A percentile compares a stretch with the other conserved stretches of the same genome.
phyloP scores from a whole-genome alignment of 75 land plant species.

The Sequoia sempervirens region DNA sequence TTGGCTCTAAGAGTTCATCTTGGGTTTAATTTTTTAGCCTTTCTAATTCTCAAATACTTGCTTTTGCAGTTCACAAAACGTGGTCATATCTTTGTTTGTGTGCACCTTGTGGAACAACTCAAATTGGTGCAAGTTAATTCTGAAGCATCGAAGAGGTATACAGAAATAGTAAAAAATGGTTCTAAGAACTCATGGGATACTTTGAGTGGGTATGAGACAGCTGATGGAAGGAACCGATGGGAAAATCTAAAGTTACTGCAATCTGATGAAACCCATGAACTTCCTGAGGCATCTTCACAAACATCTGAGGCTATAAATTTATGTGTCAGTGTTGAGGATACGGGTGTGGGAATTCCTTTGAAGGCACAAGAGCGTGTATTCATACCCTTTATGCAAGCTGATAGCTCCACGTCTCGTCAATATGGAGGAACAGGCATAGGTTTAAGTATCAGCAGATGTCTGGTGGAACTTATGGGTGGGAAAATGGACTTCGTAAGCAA shows the following conservation, averaged over 20 bases:
- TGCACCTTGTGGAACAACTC: constrained; percentile 71
- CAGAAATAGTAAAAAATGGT: constrained; percentile 10
- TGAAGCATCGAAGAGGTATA: constrained; percentile 16
- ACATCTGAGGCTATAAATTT: constrained; percentile 46
- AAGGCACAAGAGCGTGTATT: constrained; percentile 77
- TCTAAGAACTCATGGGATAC: constrained; percentile 31
- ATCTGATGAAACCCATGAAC: constrained; percentile 19
- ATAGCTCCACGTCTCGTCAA: constrained; percentile 69
- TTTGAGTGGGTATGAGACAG: constrained; percentile 76
- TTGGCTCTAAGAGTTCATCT: neutral
- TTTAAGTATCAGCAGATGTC: constrained; percentile 74
- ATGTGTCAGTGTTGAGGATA: constrained; percentile 86
- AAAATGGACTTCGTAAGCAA: constrained; percentile 75
- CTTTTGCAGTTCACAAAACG: constrained; percentile 77
- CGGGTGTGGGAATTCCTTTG: constrained; percentile 81
- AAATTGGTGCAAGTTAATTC: constrained; percentile 27
- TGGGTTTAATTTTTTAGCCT: neutral
- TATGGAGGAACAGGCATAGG: constrained; percentile 99
- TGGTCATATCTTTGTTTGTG: constrained; percentile 90
- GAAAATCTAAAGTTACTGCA: constrained; percentile 44
- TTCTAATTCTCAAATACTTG: neutral
- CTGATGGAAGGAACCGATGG: constrained; percentile 71
- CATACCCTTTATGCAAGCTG: constrained; percentile 93
- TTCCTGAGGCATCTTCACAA: constrained; percentile 7
- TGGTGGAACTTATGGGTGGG: constrained; percentile 88